Base-by-base conservation (phyloP, 768 basidiomycete genomes). In the Agrocybe praecox region DNA sequence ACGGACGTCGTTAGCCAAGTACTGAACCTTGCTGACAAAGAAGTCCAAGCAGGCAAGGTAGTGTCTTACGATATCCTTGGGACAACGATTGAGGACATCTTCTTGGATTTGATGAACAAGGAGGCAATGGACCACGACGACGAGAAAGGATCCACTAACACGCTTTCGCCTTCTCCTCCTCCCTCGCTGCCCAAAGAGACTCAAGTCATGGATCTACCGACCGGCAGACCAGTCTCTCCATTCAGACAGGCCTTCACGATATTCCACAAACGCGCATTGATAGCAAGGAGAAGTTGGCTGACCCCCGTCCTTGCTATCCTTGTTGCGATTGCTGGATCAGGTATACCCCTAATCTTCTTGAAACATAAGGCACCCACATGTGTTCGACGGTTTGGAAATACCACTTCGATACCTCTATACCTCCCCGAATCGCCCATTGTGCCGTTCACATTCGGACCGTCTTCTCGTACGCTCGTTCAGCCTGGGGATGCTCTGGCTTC, bases 11-110 rank as follows among this genome's bases (percentile, higher is more conserved):
- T 92, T 2, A 79, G 83, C 45, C 71, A 74, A 32, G 81, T 90
- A 14, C 78, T 92, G 17, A 75, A 77, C 26, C 46, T 85, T 2
- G 70, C 91, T 0, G 84, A 89, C 23, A 55, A 67, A 0, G 76
- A 84, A 40, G 74, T 72, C 33, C 61, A 55, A 10, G 57, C 60
- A 0, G 74, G 76, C 36, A 57, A 65, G 5, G 72, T 90, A 36
- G 63, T 65, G 0, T 83, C 83, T 0, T 89, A 87, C 63, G 87
- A 91, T 53, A 77, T 91, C 22, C 70, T 88, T 21, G 86, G 88
- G 8, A 87, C 90, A 0, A 84, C 89, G 8, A 87, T 94, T 40
- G 91, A 94, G 68, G 89, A 92, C 55, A 89, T 94, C 46, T 93
- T 94, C 74, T 77, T 94, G 21, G 79, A 81, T 45, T 71, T 94